Conservation (phyloP, 306 rosid genomes). For the Adenanthera pavonina region DNA sequence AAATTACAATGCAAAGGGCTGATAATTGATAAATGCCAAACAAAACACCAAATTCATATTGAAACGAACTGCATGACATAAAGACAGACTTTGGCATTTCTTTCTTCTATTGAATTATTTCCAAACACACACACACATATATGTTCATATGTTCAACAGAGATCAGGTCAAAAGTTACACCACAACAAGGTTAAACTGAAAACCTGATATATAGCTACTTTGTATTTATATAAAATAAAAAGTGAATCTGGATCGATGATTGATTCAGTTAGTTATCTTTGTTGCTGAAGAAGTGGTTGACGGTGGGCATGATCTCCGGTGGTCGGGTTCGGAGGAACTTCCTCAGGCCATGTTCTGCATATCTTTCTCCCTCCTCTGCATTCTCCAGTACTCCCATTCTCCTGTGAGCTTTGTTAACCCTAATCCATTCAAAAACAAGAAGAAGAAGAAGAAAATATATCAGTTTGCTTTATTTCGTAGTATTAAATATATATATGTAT, state of each 20-base stretch:
- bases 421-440: conserved; percentile 32
- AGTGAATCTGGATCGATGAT: background rate
- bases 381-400: conserved; percentile 73
- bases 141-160: background rate
- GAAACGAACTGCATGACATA: too few species aligned
- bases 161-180: background rate
- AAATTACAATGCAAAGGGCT: too few species aligned
- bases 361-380: conserved; percentile 79
- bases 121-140: too few species aligned
- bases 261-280: conserved; percentile 40
- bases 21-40: too few species aligned
- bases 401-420: conserved; percentile 65
- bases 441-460: background rate
- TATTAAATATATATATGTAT: background rate
- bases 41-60: too few species aligned
- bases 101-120: background rate
- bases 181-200: background rate
- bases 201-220: background rate
- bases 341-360: conserved; percentile 72
- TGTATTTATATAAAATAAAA: background rate
- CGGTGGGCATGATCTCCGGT: conserved; percentile 81
- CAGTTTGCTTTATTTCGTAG: background rate
- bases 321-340: conserved; percentile 80
- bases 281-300: conserved; percentile 75
- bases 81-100: background rate